Evolutionary conservation across 805 yeast species (phyloP).

Genomic region (Sugiyamaella marilandica): DNA sequence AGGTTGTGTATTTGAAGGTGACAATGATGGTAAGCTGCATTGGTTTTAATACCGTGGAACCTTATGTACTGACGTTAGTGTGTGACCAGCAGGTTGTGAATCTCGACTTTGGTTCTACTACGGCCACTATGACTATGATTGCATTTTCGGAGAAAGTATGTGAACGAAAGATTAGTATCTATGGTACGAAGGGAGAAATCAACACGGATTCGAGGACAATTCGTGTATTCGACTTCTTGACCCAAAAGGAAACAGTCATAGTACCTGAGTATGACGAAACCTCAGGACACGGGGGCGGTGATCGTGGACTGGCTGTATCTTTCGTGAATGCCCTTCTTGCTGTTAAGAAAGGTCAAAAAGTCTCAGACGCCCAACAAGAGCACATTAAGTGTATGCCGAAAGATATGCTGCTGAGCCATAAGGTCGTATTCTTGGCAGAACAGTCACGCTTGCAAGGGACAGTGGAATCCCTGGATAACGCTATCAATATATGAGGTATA

Average conservation of each 20-base stretch:
- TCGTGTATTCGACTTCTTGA: constrained; percentile 21
- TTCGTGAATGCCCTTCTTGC: constrained; percentile 22
- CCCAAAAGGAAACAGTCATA: constrained; percentile 9
- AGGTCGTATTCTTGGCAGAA: constrained; percentile 26
- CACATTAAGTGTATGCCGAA: constrained; percentile 23
- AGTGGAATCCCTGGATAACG: no score
- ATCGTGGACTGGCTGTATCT: constrained; percentile 23
- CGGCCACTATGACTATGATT: constrained; percentile 28
- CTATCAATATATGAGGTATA: no score
- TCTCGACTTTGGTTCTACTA: constrained; percentile 22
- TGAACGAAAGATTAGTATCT: constrained; percentile 20
- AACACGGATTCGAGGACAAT: constrained; percentile 21
- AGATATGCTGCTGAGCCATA: constrained; percentile 22
- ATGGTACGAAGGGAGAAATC: constrained; percentile 26
- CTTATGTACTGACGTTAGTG: constrained; percentile 16
- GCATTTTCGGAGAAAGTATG: constrained; percentile 24
- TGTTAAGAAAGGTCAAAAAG: constrained; percentile 12
- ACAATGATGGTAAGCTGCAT: constrained; percentile 16
- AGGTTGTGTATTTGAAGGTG: constrained; percentile 23
- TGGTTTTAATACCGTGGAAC: neutral
- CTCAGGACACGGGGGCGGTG: constrained; percentile 30
- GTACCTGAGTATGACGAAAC: constrained; percentile 14
- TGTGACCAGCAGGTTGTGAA: constrained; percentile 26
- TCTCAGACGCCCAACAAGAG: constrained; percentile 18
- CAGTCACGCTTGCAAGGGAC: constrained; percentile 13